phyloP scores from a whole-genome alignment of 73 alveolate genomes.

The Paramecium pentaurelia region DNA sequence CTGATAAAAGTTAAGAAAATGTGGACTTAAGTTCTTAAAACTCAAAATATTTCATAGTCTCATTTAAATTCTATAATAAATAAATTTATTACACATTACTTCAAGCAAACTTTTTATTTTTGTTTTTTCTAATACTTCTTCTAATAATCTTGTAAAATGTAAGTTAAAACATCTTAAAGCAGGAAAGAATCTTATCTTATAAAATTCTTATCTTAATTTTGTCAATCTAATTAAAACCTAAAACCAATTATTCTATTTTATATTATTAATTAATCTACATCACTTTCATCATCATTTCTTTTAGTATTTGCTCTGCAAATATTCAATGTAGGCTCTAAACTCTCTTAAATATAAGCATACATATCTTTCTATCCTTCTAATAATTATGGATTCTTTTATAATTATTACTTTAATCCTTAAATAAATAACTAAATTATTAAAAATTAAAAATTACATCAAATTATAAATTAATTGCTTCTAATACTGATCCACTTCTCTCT shows the following conservation, averaged over 20 bases:
- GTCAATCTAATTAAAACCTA: conserved; percentile 19
- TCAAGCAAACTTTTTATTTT: conserved; percentile 22
- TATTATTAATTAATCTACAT: background rate
- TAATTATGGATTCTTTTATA: background rate
- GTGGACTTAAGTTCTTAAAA: conserved; percentile 15
- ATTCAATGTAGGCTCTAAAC: background rate
- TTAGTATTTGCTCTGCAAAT: conserved; percentile 37
- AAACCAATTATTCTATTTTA: conserved; percentile 27
- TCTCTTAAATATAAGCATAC: background rate
- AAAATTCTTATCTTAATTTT: conserved; percentile 12
- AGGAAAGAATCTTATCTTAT: background rate
- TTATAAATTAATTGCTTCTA: conserved; percentile 22
- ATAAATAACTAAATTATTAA: background rate
- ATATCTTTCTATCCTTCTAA: background rate
- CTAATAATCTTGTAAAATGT: background rate
- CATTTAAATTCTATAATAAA: conserved; percentile 36
- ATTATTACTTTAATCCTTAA: background rate
- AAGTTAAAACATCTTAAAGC: conserved; percentile 15
- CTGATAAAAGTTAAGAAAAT: conserved; percentile 2
- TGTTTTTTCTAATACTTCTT: conserved; percentile 8
- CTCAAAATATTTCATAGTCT: conserved; percentile 43
- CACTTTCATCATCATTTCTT: conserved; percentile 48
- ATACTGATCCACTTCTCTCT: conserved; percentile 48
- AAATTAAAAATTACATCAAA: background rate
- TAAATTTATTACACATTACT: background rate